phyloP scores from a whole-genome alignment of 768 basidiomycete species.

The Bullera alba region DNA sequence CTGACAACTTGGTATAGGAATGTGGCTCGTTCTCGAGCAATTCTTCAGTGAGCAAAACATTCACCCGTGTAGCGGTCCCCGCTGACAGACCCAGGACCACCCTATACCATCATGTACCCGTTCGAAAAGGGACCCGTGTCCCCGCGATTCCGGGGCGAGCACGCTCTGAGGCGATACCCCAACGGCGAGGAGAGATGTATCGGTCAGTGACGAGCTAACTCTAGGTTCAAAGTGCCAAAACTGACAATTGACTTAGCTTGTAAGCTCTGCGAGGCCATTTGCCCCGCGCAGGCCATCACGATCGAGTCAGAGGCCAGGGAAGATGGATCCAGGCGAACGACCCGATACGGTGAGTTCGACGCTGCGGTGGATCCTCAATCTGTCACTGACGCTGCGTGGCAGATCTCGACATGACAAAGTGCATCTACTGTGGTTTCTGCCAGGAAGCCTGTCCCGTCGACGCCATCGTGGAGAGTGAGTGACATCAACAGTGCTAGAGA shows the following conservation, averaged over 20 bases:
- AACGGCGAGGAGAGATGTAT: slow-evolving; percentile 98
- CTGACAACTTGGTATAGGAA: slow-evolving; percentile 54
- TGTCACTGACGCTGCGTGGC: not conserved
- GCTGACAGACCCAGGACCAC: slow-evolving; percentile 53
- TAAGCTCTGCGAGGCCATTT: slow-evolving; percentile 98
- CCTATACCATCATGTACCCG: slow-evolving; percentile 87
- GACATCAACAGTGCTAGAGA: not conserved
- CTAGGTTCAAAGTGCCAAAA: not conserved
- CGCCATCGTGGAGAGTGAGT: slow-evolving; percentile 95
- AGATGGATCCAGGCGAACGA: slow-evolving; percentile 93
- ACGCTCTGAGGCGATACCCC: slow-evolving; percentile 91
- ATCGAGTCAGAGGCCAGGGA: slow-evolving; percentile 94
- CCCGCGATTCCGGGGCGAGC: slow-evolving; percentile 96
- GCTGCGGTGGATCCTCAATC: not conserved
- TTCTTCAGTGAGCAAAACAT: slow-evolving; percentile 49
- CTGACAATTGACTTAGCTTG: slow-evolving; percentile 60
- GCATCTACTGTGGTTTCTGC: slow-evolving; percentile 99
- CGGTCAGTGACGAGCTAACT: slow-evolving; percentile 55
- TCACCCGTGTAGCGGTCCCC: not conserved
- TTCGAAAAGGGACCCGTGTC: slow-evolving; percentile 97
- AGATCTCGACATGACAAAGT: slow-evolving; percentile 99
- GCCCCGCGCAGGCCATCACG: slow-evolving; percentile 97
- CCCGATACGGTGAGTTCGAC: slow-evolving; percentile 73
- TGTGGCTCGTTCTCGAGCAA: slow-evolving; percentile 81
- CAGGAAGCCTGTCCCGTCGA: slow-evolving; percentile 99